Evolutionary conservation across 768 basidiomycete species (phyloP).

Genomic region (Baorangia bicolor): DNA sequence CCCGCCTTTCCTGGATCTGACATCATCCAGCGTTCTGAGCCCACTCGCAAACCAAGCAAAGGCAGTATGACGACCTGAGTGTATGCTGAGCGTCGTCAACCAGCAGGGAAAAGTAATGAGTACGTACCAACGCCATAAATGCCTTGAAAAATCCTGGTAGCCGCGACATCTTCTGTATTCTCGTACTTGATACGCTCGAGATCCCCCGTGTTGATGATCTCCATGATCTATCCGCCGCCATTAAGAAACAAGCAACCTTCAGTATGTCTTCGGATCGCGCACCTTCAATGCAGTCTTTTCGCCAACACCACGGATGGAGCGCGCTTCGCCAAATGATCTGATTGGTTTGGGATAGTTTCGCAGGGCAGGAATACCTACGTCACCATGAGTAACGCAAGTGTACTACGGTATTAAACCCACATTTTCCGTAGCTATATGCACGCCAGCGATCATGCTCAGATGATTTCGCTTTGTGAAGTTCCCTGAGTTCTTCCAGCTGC

Average conservation of each 20-base stretch:
- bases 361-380: slow-evolving; percentile 57
- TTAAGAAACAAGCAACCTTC: background rate
- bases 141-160: slow-evolving; percentile 62
- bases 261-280: slow-evolving; percentile 1
- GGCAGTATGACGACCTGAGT: slow-evolving; percentile 61
- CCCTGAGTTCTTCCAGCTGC: slow-evolving; percentile 65
- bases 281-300: slow-evolving; percentile 78
- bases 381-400: slow-evolving; percentile 4
- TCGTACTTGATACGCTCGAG: slow-evolving; percentile 68
- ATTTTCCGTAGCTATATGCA: slow-evolving; percentile 62
- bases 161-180: slow-evolving; percentile 59
- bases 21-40: slow-evolving; percentile 75
- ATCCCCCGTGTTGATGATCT: slow-evolving; percentile 75
- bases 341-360: slow-evolving; percentile 58
- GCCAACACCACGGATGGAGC: slow-evolving; percentile 59
- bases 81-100: background rate
- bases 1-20: slow-evolving; percentile 57
- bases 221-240: slow-evolving; percentile 59
- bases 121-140: slow-evolving; percentile 84
- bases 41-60: slow-evolving; percentile 74
- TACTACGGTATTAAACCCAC: slow-evolving; percentile 35
- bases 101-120: background rate
- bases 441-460: slow-evolving; percentile 68
- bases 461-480: slow-evolving; percentile 60
- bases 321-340: slow-evolving; percentile 56